Evolutionary conservation across 2,329 filamentous ascomycete genomes (phyloP).

Genomic region (Epichloe uncinata): DNA sequence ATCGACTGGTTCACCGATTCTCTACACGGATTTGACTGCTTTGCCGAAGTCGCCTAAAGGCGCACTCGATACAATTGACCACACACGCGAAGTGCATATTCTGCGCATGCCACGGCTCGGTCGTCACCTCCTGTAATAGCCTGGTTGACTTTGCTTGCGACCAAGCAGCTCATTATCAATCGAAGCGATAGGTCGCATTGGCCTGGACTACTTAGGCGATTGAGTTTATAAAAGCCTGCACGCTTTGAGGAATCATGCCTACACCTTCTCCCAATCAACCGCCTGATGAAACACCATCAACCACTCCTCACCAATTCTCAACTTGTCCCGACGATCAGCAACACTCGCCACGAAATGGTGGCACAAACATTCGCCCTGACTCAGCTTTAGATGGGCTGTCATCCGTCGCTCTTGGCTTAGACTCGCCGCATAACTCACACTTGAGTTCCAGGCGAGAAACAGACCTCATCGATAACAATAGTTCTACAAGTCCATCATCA

Average conservation of each 20-base stretch:
- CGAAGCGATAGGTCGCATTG: background rate
- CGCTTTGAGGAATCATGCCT: constrained; percentile 23
- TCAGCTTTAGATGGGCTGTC: constrained; percentile 12
- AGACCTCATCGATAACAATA: constrained; percentile 9
- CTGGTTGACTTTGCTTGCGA: background rate
- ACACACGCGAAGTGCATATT: background rate
- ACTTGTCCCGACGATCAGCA: constrained; percentile 31
- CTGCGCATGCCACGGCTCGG: too few relatives aligned
- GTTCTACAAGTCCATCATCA: constrained; percentile 19
- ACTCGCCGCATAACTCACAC: background rate
- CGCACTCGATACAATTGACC: background rate
- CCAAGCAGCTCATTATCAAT: background rate
- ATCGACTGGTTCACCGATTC: background rate
- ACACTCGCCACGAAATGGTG: constrained; percentile 13
- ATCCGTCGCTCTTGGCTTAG: constrained; percentile 9
- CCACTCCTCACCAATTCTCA: constrained; percentile 25
- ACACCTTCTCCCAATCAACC: constrained; percentile 31
- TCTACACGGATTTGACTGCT: background rate
- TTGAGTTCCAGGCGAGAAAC: background rate
- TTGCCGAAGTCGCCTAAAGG: background rate
- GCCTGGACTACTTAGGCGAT: background rate
- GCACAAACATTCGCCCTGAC: constrained; percentile 11
- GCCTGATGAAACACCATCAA: constrained; percentile 21
- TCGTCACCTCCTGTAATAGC: too few relatives aligned
- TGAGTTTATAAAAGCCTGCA: background rate